Conservation (phyloP, 1,284 basidiomycete species). For the Ceratobasidium sp. region DNA sequence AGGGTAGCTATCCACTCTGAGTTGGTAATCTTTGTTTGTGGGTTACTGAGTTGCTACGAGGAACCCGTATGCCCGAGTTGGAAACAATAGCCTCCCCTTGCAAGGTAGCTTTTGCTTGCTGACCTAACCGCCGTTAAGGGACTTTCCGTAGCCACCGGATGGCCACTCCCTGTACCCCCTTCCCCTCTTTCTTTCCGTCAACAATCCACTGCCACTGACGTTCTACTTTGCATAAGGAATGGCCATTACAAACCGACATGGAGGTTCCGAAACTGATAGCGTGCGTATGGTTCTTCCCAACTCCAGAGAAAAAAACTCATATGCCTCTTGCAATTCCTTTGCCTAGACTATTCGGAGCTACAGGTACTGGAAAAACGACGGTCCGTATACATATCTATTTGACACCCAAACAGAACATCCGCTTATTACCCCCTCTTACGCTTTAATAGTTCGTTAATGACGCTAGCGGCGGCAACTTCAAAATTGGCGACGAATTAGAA, state of each 20-base stretch:
- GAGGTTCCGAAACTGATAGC: background rate
- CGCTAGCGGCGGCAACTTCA: constrained; percentile 2
- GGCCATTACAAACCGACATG: background rate
- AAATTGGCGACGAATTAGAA: constrained; percentile 2
- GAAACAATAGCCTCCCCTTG: too few species aligned
- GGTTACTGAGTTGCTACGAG: too few species aligned
- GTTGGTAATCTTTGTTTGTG: too few species aligned
- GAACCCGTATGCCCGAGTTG: too few species aligned
- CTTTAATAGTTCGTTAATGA: constrained; percentile 38
- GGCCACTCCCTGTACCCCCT: too few species aligned
- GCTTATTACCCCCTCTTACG: background rate
- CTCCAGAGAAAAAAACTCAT: background rate
- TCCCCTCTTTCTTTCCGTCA: too few species aligned
- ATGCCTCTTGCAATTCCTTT: background rate
- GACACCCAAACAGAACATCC: background rate
- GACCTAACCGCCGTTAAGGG: too few species aligned
- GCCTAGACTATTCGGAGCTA: constrained; percentile 16
- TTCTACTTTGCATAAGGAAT: too few species aligned
- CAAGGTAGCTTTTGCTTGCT: too few species aligned
- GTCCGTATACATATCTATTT: background rate
- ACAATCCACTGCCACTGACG: too few species aligned
- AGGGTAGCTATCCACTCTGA: too few species aligned
- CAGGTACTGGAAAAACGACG: constrained; percentile 28
- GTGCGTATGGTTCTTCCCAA: background rate
- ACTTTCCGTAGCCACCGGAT: too few species aligned